These are phyloP conservation scores for Rosa hybrid DNA, from an alignment of 331 rosid genomes.

Conservation along the genomic window DNA sequence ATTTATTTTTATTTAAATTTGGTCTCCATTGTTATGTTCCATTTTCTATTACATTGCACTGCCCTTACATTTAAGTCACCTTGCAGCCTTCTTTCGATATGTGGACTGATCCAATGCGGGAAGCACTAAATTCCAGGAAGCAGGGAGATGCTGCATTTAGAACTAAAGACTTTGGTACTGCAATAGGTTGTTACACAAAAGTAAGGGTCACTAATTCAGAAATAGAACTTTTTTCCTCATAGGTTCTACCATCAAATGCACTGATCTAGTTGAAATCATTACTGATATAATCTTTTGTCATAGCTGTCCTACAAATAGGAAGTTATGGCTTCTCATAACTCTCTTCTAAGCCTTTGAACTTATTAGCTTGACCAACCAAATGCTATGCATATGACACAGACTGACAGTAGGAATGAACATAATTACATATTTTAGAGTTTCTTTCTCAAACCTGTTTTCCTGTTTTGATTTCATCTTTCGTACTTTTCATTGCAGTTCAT, in stretches of 20 bases:
- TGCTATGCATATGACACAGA: not conserved
- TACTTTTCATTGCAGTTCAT: constrained; percentile 59
- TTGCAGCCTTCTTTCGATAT: constrained; percentile 88
- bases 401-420: not conserved
- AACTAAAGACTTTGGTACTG: constrained; percentile 60
- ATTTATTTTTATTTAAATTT: not conserved
- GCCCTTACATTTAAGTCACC: constrained; percentile 1
- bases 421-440: not conserved
- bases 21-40: not conserved
- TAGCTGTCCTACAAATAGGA: not conserved
- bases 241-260: not conserved
- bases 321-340: not conserved
- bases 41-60: not conserved
- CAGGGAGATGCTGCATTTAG: constrained; percentile 82
- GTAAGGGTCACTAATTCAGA: constrained; percentile 44
- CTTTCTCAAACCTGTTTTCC: not conserved
- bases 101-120: constrained; percentile 94
- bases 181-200: constrained; percentile 74
- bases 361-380: not conserved
- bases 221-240: not conserved
- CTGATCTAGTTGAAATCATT: not conserved
- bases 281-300: not conserved
- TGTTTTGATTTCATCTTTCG: not conserved
- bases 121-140: constrained; percentile 73
- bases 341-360: not conserved